These are phyloP conservation scores for Russula brevipes DNA, from an alignment of 768 basidiomycete species.

Conservation along the genomic window DNA sequence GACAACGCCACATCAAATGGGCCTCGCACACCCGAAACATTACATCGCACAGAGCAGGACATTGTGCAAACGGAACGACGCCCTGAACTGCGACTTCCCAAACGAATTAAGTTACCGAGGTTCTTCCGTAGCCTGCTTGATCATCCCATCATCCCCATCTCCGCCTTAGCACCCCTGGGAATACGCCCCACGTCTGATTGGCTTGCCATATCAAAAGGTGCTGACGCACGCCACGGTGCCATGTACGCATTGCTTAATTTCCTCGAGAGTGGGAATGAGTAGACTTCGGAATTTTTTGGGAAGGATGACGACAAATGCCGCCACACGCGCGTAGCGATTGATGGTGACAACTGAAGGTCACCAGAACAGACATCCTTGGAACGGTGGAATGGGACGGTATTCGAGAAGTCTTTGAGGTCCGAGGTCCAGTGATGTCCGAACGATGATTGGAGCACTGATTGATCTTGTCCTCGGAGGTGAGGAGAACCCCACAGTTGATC, in stretches of 20 bases:
- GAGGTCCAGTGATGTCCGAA: background rate
- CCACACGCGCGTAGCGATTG: background rate
- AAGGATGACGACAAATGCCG: conserved; percentile 4
- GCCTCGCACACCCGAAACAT: background rate
- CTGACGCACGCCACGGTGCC: too few relatives aligned
- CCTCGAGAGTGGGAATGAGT: background rate
- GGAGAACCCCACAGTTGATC: background rate
- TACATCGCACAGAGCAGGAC: background rate
- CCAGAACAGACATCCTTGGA: background rate
- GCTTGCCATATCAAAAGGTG: background rate
- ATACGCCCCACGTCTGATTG: background rate
- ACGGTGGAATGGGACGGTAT: background rate
- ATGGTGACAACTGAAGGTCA: background rate
- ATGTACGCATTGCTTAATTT: background rate
- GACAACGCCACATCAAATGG: too few relatives aligned
- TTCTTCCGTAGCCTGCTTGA: background rate
- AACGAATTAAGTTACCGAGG: background rate
- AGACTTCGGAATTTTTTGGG: background rate
- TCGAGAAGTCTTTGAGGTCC: background rate
- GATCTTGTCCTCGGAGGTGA: background rate
- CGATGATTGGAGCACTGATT: background rate
- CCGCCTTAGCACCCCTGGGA: background rate
- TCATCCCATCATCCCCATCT: conserved; percentile 1
- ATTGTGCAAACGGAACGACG: background rate
- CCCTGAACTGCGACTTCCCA: background rate